Evolutionary conservation across 768 basidiomycete species (phyloP), one percentile per base, ranked within the genome.

Genomic region (Lentinula boryana): DNA sequence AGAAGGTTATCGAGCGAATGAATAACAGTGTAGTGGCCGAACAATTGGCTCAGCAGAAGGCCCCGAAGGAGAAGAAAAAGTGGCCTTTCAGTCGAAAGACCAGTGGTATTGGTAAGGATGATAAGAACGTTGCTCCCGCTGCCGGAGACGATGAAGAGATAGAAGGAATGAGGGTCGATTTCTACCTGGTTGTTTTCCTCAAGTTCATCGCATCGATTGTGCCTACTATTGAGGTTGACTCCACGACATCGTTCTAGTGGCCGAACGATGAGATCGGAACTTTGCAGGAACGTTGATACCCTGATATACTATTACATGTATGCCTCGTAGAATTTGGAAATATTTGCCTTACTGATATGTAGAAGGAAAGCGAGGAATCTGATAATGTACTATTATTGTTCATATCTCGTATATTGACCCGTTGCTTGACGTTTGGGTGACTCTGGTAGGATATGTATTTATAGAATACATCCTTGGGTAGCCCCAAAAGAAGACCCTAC

Each of bases 1-100:
- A 97, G 84, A 98, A 98, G 72, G 93, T 98, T 63, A 98, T 98
- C 70, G 96, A 98, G 73, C 84, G 96, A 60, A 98, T 98, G 95
- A 97, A 98, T 74, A 85, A 84, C 65, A 86, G 86, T 63, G 89
- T 94, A 31, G 81, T 89, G 58, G 91, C 88, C 62, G 87, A 91
- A 70, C 91, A 94, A 71, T 81, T 91, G 18, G 85, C 87, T 15
- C 80, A 84, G 62, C 83, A 83, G 63, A 85, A 84, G 67, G 71
- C 76, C 1, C 62, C 71, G 21, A 72, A 71, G 60, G 77, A 71
- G 56, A 88, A 88, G 80, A 92, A 89, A 78, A 94, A 92, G 73
- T 94, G 95, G 86, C 76, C 85, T 44, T 90, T 95, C 67, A 79
- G 89, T 63, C 84, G 88, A 70, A 91, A 91, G 65, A 75, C 85